These are phyloP conservation scores for Dipodascus geniculatus DNA, from an alignment of 805 yeast species.

Conservation along the genomic window DNA sequence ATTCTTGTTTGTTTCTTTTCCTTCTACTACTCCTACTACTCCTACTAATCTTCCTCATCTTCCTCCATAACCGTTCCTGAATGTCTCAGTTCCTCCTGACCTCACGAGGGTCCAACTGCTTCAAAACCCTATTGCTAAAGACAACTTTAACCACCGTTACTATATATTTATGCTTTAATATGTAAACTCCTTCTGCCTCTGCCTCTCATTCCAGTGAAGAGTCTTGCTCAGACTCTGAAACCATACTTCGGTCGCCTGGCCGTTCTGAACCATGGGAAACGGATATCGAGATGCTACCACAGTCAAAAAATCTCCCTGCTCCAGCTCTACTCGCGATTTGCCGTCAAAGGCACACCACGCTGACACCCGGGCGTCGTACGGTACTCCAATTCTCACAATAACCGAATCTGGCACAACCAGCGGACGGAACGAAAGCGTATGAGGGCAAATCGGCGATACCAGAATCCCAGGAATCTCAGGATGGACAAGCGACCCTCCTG, in stretches of 20 bases:
- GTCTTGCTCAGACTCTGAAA: conserved; percentile 76
- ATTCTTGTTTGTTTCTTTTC: no score
- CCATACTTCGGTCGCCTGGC: conserved; percentile 53
- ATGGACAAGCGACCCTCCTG: conserved; percentile 88
- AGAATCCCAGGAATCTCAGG: conserved; percentile 86
- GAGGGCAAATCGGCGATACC: conserved; percentile 92
- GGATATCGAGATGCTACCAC: conserved; percentile 82
- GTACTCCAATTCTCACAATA: conserved; percentile 69
- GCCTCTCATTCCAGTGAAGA: conserved; percentile 87
- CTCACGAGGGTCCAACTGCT: no score
- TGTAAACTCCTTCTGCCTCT: conserved; percentile 76
- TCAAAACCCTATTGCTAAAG: no score
- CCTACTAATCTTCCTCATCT: no score
- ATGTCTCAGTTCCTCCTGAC: no score
- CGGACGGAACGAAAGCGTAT: conserved; percentile 83
- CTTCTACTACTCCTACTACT: no score
- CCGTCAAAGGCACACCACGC: conserved; percentile 99
- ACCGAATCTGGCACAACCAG: conserved; percentile 81
- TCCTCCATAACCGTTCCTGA: no score
- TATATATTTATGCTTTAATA: no score
- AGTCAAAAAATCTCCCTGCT: conserved; percentile 74
- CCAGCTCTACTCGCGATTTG: conserved; percentile 68
- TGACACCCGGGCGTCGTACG: conserved; percentile 68
- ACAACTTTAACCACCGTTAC: no score
- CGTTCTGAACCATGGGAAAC: conserved; percentile 79